Percentiles rank a stretch among this genome's conserved stretches.
Conservation (phyloP, 495 filamentous ascomycete genomes). For the Xylaria cubensis region DNA sequence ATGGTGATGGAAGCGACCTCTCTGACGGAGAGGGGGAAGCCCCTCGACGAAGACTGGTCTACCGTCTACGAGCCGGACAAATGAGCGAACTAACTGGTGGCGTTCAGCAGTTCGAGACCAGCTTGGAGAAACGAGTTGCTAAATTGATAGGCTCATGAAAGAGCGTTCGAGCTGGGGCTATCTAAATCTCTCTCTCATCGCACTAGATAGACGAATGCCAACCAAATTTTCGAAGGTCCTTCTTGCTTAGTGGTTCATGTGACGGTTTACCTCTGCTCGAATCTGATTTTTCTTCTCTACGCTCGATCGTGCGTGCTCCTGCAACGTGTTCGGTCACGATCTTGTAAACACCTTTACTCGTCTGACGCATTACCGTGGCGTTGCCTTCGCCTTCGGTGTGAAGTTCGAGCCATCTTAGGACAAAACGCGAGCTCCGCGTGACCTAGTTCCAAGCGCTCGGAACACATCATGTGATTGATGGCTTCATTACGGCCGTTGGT, state of each 20-base stretch:
- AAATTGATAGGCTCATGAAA: constrained; percentile 46
- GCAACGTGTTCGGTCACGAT: neutral
- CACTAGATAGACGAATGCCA: neutral
- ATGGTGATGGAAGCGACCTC: constrained; percentile 54
- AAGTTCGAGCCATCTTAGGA: constrained; percentile 1
- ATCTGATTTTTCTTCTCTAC: neutral
- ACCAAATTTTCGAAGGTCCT: neutral
- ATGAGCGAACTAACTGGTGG: constrained; percentile 63
- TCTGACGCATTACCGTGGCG: neutral
- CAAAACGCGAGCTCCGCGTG: neutral
- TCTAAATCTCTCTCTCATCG: neutral
- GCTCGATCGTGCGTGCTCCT: neutral
- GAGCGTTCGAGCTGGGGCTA: neutral
- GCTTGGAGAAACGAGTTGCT: constrained; percentile 64
- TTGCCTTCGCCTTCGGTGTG: neutral
- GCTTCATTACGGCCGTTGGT: neutral
- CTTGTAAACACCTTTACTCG: neutral
- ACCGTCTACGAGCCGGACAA: constrained; percentile 62
- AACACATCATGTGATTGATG: constrained; percentile 14
- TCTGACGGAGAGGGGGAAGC: constrained; percentile 46
- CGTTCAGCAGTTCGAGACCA: constrained; percentile 68
- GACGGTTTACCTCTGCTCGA: neutral
- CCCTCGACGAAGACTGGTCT: constrained; percentile 62
- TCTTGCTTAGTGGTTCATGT: neutral
- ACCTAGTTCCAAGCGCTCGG: neutral